These are phyloP conservation scores for Phytomonas sp. DNA, from an alignment of 208 protist species.

Conservation along the genomic window DNA sequence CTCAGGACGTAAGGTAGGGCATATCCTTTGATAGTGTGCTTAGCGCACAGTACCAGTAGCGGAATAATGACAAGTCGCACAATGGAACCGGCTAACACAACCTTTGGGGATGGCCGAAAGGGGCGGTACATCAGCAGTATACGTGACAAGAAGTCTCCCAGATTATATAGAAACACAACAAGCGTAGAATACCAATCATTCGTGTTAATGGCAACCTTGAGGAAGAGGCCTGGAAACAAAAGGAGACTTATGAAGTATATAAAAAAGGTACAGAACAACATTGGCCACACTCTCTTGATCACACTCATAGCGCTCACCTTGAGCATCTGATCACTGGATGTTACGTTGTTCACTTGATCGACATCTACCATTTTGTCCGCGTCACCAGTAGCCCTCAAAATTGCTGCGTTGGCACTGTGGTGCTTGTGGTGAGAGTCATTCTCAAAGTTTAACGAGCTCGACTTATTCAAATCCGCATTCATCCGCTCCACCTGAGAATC, in stretches of 20 bases:
- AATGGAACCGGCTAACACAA: constrained; percentile 38
- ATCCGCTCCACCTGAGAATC: constrained; percentile 17
- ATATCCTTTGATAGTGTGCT: constrained; percentile 28
- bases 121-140: constrained; percentile 30
- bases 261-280: constrained; percentile 52
- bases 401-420: constrained; percentile 15
- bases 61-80: constrained; percentile 42
- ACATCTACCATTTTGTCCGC: constrained; percentile 46
- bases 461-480: constrained; percentile 17
- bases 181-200: constrained; percentile 51
- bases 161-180: constrained; percentile 49
- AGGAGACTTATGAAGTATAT: constrained; percentile 52
- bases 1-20: constrained; percentile 49
- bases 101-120: constrained; percentile 29
- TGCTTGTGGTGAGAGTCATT: not conserved
- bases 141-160: constrained; percentile 46
- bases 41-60: constrained; percentile 53
- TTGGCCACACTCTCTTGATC: constrained; percentile 53
- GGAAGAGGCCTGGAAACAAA: constrained; percentile 68
- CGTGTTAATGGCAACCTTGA: constrained; percentile 22
- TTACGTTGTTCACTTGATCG: constrained; percentile 26
- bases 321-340: constrained; percentile 56
- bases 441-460: constrained; percentile 25
- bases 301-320: constrained; percentile 26
- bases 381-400: constrained; percentile 32